Base-by-base conservation (phyloP, 2,329 filamentous ascomycete species). In the Camillea tinctor region DNA sequence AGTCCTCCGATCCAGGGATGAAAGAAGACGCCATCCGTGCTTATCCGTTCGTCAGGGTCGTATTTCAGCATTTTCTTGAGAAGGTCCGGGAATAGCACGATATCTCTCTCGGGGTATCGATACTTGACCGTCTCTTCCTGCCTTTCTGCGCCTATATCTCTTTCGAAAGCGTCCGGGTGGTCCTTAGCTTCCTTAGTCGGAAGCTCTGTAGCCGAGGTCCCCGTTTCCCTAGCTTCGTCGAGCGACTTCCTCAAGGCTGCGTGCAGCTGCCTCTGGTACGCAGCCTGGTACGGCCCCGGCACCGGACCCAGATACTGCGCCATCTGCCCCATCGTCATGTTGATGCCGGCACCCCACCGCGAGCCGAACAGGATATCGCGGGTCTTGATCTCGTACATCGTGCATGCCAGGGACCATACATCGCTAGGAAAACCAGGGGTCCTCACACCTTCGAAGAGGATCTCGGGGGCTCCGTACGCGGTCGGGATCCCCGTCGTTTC, bases 351-450 rank as follows among this genome's bases (percentile, higher is more conserved):
- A 11, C 40, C 21, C 40, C 26, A 26, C 17, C 5, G 7, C 22
- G 54, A 50, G 15, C 19, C 40, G 26, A 56, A 56, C 6, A 36
- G 54, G 11, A 24, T 7, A 4, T 15, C 3, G n/a, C 20, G 22
- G 2, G 54, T 56, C 44, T 36, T 49, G 20, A 56, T 51, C 21
- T 49, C 40, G 20, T 36, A 56, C 19, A 50, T 51, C 4, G 48
- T 56, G 20, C 54, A 56, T 3, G 54, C 54, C 20, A 56, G 54
- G 15, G 54, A 30, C 54, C 54, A 56, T 7, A 51, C 21, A 36
- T 56, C 54, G 48, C 54, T 56, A 1, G 54, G 40, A 21, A 30
- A 56, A 8, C 54, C 54, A 5, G 54, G 54, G 5, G 13, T 15
- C 26, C 26, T 44, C 8, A 44, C 36, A 1, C 48, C 54, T 13